A percentile compares a stretch with the other conserved stretches of the same genome.
Conservation (phyloP, 306 rosid species). For the Gleditsia sinensis region DNA sequence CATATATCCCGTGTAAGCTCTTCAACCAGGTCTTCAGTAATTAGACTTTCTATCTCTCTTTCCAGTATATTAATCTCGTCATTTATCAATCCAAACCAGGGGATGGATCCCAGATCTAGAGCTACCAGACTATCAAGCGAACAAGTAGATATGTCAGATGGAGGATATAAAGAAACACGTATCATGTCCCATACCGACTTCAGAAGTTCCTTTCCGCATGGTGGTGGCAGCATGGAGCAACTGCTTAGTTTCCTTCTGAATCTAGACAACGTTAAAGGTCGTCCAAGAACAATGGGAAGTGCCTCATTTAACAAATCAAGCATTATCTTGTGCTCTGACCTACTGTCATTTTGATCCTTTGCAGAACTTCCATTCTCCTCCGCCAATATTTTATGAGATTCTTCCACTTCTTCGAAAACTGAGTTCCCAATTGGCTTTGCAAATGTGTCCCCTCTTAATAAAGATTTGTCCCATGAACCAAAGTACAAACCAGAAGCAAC, state of each 20-base stretch:
- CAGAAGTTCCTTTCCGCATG: slow-evolving; percentile 67
- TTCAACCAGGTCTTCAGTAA: slow-evolving; percentile 70
- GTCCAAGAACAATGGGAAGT: slow-evolving; percentile 70
- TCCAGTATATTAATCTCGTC: slow-evolving; percentile 57
- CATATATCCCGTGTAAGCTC: slow-evolving; percentile 69
- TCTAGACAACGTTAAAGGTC: slow-evolving; percentile 49
- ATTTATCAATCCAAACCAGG: slow-evolving; percentile 60
- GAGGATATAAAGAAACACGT: slow-evolving; percentile 46
- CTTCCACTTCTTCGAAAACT: slow-evolving; percentile 88
- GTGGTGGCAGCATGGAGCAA: slow-evolving; percentile 48
- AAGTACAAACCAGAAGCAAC: slow-evolving; percentile 86
- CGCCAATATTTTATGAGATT: slow-evolving; percentile 51
- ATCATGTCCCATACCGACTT: slow-evolving; percentile 68
- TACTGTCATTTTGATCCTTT: slow-evolving; percentile 49
- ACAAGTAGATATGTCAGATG: slow-evolving; percentile 42
- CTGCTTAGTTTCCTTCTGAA: slow-evolving; percentile 56
- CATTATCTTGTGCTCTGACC: slow-evolving; percentile 57
- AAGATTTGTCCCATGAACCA: slow-evolving; percentile 70
- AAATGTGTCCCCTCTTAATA: slow-evolving; percentile 60
- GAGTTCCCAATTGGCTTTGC: slow-evolving; percentile 71
- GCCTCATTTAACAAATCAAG: slow-evolving; percentile 82
- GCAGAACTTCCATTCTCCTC: slow-evolving; percentile 37
- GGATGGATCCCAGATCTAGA: slow-evolving; percentile 55
- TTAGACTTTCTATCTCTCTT: slow-evolving; percentile 64
- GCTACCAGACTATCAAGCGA: slow-evolving; percentile 73